These are phyloP conservation scores for Kwoniella dejecticola DNA, from an alignment of 768 basidiomycete species.

Conservation along the genomic window DNA sequence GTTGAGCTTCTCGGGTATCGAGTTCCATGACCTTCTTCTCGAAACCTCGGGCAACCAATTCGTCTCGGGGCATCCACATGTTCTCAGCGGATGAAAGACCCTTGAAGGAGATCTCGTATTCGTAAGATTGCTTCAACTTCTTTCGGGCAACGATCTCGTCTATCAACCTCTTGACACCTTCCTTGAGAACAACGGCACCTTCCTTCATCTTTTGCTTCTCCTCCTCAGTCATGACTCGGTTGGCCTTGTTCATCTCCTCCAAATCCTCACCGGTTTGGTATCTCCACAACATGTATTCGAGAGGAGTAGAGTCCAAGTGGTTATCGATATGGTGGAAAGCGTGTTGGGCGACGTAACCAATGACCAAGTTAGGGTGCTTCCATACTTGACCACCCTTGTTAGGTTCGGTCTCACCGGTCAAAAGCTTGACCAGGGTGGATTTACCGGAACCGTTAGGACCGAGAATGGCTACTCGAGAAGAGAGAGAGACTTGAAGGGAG, in stretches of 20 bases:
- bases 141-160: conserved; percentile 88
- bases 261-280: conserved; percentile 99
- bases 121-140: conserved; percentile 99
- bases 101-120: conserved; percentile 98
- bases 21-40: conserved; percentile 99
- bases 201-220: conserved; percentile 97
- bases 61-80: conserved; percentile 95
- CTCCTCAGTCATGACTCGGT: conserved; percentile 79
- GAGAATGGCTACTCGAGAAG: conserved; percentile 96
- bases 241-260: conserved; percentile 93
- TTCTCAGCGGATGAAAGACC: conserved; percentile 93
- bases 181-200: conserved; percentile 77
- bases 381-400: conserved; percentile 97
- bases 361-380: conserved; percentile 99
- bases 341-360: conserved; percentile 98
- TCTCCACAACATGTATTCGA: conserved; percentile 99
- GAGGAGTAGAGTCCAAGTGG: conserved; percentile 97
- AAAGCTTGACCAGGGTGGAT: conserved; percentile 92
- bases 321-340: conserved; percentile 99
- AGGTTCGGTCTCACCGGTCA: conserved; percentile 93
- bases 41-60: conserved; percentile 95
- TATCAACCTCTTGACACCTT: conserved; percentile 92
- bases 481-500: conserved; percentile 93
- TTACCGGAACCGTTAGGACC: conserved; percentile 98
- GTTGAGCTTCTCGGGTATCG: conserved; percentile 95